Percentiles rank a stretch among this genome's conserved stretches.
Evolutionary conservation across 345 rosid species (phyloP).

Genomic region (Adansonia digitata): DNA sequence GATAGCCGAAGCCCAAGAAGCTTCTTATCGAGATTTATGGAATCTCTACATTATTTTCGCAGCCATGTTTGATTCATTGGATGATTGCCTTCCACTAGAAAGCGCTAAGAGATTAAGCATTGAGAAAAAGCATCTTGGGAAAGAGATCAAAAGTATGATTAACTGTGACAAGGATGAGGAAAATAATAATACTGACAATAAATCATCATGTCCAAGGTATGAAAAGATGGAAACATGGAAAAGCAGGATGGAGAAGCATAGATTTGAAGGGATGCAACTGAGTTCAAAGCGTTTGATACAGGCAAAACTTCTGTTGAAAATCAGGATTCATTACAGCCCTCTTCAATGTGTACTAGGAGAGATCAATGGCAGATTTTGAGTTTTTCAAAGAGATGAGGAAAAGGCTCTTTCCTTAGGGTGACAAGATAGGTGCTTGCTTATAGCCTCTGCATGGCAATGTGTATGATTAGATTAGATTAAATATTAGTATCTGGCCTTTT

Average conservation of each 20-base stretch:
- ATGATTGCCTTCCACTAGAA: constrained; percentile 52
- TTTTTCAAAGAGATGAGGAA: constrained; percentile 51
- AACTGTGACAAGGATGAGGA: constrained; percentile 28
- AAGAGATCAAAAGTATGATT: constrained; percentile 48
- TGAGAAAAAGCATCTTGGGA: constrained; percentile 61
- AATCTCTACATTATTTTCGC: constrained; percentile 57
- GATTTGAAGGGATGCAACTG: constrained; percentile 40
- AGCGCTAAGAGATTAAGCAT: constrained; percentile 48
- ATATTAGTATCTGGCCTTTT: no score
- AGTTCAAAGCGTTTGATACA: constrained; percentile 61
- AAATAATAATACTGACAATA: no score
- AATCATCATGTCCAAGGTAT: constrained; percentile 21
- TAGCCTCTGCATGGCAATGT: constrained; percentile 60
- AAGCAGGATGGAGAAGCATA: constrained; percentile 58
- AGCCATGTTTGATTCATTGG: constrained; percentile 69
- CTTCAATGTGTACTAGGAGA: constrained; percentile 48
- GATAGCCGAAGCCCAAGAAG: constrained; percentile 37
- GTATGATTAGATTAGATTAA: constrained; percentile 10
- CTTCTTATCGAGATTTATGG: constrained; percentile 61
- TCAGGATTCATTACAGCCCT: constrained; percentile 42
- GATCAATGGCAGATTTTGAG: constrained; percentile 36
- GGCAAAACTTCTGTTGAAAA: constrained; percentile 57
- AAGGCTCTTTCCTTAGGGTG: constrained; percentile 51
- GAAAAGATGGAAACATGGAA: constrained; percentile 59
- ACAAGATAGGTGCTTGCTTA: constrained; percentile 57